These are phyloP conservation scores for maize (Zea mays) DNA, from an alignment of 176 grass and related monocot genomes.

Conservation along the genomic window Zm-B73-REFERENCE-NAM-5.0 NC_050100.1:197838501-197839000, in stretches of 20 bases:
- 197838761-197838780: background rate
- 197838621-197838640: conserved; percentile 15
- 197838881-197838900: conserved; percentile 27
- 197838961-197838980: conserved; percentile 32
- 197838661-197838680: conserved; percentile 34
- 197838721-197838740: conserved; percentile 39
- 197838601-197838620: background rate
- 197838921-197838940: conserved; percentile 37
- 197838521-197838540: conserved; percentile 52
- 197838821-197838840: too few species aligned
- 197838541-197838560: background rate
- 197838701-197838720: conserved; percentile 40
- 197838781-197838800: background rate
- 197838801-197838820: too few species aligned
- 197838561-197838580: background rate
- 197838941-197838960: conserved; percentile 41
- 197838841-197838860: too few species aligned
- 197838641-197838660: conserved; percentile 41
- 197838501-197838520: conserved; percentile 74
- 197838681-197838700: conserved; percentile 49
- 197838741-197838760: background rate
- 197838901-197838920: conserved; percentile 27
- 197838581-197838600: background rate
- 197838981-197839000: conserved; percentile 62
- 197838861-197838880: too few species aligned